Base-by-base conservation (phyloP, 2,329 filamentous ascomycete genomes). In the Alternaria burnsii region DNA sequence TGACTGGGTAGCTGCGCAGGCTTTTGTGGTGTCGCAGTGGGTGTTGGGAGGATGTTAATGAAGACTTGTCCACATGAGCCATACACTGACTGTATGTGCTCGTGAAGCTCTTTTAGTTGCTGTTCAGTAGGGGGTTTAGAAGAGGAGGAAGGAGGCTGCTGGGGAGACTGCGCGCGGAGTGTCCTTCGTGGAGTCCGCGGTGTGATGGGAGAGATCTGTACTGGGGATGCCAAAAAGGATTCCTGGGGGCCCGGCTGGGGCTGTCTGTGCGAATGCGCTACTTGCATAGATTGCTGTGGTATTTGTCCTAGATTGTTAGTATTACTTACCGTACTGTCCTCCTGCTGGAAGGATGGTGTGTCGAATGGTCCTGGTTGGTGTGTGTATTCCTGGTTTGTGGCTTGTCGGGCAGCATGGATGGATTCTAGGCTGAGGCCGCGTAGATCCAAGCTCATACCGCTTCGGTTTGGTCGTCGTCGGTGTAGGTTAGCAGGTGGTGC, bases 231-330 rank as follows among this genome's bases (percentile, higher is more conserved):
- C 66, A 76, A 65, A 67, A 75, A 72, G 74, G 74, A 55, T 75
- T 76, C 71, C 62, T 81, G 78, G 74, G 80, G 85, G 86, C 90
- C 89, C 88, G 90, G 90, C 88, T 91, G 89, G 87, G 87, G 87
- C 86, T 88, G 86, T 87, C 88, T 88, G 85, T 93, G 91, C 89
- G 92, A 88, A 88, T 94, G 92, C 89, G 90, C 87, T 91, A 92
- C 91, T 90, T 90, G 91, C 89, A 93, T 87, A 83, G 88, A 86
- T 87, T 93, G 90, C 87, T 94, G 91, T 82, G 86, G 79, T 80
- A 82, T 83, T 81, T 83, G 81, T 85, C 83, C 84, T 84, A 79
- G 74, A 60, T 57, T 57, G 84, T 86, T 86, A 86, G 84, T 85
- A 79, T 78, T 84, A 82, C 82, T 85, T 84, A 84, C 81, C 75